Base-by-base conservation (phyloP, 2,329 filamentous ascomycete species). In the Chaetothyriales sp. region DNA sequence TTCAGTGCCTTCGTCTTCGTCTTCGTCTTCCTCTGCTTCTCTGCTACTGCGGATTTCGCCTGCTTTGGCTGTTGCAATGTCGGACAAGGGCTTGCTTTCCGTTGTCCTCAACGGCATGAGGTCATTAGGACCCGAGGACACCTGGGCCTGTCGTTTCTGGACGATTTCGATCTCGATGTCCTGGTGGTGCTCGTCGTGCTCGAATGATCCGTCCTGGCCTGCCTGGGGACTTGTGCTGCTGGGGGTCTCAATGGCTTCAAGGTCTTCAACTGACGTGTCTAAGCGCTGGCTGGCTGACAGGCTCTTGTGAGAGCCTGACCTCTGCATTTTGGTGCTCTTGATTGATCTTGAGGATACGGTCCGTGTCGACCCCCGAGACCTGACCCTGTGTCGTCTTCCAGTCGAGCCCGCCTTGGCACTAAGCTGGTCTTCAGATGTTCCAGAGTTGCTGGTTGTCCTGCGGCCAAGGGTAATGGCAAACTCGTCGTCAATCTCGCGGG, bases 401-500 rank as follows among this genome's bases (percentile, higher is more conserved):
- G 10, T 32, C 1, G 66, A 68, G n/a, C 67, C 69, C 7, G 68
- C 80, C 55, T 76, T 83, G 45, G 75, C 78, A 60, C 83, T 88
- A 58, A 81, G 82, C 45, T 77, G 76, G 61, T 87, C 84, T 51
- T 92, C 87, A 15, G 71, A 70, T 43, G 70, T 70, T 10, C 51
- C 52, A 15, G 32, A 39, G 26, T 71, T 64, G 2, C 69, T 69
- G 1, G 76, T 79, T n/a, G 75, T 77, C 57, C 83, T 79, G 49
- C 84, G 78, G 53, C 88, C 82, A 54, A 95, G 73, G 2, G 81
- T 80, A 64, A 94, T 81, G 2, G 88, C 86, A 60, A 96, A 93
- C 62, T 95, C 89, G 63, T 95, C 90, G 60, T 90, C 86, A 18
- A 96, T 70, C 10, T 88, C 86, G n/a, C 95, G 79, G 0, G 90